Base-by-base conservation (phyloP, 345 rosid genomes). In the Acer negundo region DNA sequence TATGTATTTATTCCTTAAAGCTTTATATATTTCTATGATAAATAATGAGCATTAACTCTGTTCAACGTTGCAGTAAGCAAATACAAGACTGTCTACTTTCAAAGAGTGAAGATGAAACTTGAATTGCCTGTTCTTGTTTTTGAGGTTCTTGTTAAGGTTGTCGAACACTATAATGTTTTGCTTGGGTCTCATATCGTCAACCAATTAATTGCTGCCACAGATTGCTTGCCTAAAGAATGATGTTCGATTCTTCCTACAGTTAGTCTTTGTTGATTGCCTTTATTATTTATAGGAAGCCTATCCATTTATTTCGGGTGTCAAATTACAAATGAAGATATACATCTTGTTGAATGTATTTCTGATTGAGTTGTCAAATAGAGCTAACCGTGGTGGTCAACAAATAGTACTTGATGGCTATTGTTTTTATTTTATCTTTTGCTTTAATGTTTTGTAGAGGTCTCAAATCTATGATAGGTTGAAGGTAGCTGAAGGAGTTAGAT, bases 51-150 rank as follows among this genome's bases (percentile, higher is more conserved):
- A 71, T 59, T 69, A 67, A 74, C 35, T 67, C 62, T 42, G 7
- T 62, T 19, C 12, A 65, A 51, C 66, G 22, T 62, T 62, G 7
- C 90, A 95, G 99, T 96, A 90, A 89, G 85, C 93, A 89, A 83
- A 88, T 91, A 71, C 83, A 91, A 81, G 99, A 93, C 58, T 92
- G 84, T 85, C 79, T 91, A 86, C 89, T 95, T 70, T 88, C 85
- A 31, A 97, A 92, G 69, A 68, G 80, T 31, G 98, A 93, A 44
- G 90, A 84, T 44, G 90, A 80, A 63, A 75, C 73, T 66, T 92
- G 82, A 88, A 74, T 72, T 65, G 55, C 20, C n/a, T 42, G 53
- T 19, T 40, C 53, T 59, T 56, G 16, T 55, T 62, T 8, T 10
- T 53, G 46, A 3, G 62, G n/a, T 6, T 4, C 15, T 26, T 10